Base-by-base conservation (phyloP, 1,284 basidiomycete species). In the Irpex rosettiformis region DNA sequence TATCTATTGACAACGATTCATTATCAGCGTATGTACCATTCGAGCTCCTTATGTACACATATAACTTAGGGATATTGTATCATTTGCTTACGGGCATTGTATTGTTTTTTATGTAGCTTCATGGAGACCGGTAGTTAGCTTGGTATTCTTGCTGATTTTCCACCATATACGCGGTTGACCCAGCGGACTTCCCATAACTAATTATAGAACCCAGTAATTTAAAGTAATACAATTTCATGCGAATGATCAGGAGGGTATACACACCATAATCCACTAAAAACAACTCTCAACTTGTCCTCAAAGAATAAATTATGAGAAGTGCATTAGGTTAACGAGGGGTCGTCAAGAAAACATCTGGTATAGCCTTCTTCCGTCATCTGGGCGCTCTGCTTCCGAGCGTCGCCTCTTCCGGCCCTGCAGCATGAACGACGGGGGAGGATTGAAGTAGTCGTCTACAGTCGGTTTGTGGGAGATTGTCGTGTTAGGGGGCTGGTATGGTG, bases 371-470 rank as follows among this genome's bases (percentile, higher is more conserved):
- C 62, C 62, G 2, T 68, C 70, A 4, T 70, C 70, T n/a, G 58
- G 61, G 5, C 68, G 60, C 33, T 70, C 70, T 4, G 60, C 52
- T 10, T 69, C 69, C 16, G 70, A 70, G 27, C 70, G 59, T 24
- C 71, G 63, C 52, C 70, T 59, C 65, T 72, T 72, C 53, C 69
- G 57, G 11, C 64, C 62, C 8, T 69, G 66, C 29, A 68, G 37
- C 16, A 65, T 49, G 22, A 69, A 59, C 49, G 66, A 66, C 51
- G 70, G 72, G 0, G 77, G 75, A 5, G 70, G 56, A 11, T 69
- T 65, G 55, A 80, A 79, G 63, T 79, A 79, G 10, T 70, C 72
- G 52, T 79, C 77, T 18, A 79, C 79, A 1, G 71, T 57, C 2
- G 69, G 70, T 58, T 64, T 62, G 45, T 64, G 68, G 30, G 63